Conservation (phyloP, 106 monocot genomes). For the Acorus calamus region DNA sequence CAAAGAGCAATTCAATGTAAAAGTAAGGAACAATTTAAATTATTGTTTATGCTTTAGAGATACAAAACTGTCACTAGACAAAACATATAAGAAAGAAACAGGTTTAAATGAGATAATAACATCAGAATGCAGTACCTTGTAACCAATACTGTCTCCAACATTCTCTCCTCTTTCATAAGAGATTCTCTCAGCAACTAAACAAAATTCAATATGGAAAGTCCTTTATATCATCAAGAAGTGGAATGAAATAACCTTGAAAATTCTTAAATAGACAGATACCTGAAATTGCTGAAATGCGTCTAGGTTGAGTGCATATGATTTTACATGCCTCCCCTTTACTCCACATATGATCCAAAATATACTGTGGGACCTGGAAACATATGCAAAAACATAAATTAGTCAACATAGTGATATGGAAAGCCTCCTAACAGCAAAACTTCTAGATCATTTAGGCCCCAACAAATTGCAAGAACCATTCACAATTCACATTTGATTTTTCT, state of each 20-base stretch:
- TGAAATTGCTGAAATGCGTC: constrained; percentile 93
- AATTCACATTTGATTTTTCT: too few species aligned
- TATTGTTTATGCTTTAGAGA: too few species aligned
- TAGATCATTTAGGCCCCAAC: too few species aligned
- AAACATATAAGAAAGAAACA: too few species aligned
- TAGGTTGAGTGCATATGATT: constrained; percentile 90
- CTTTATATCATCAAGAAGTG: background rate
- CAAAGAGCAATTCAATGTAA: too few species aligned
- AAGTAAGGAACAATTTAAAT: too few species aligned
- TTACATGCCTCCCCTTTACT: constrained; percentile 73
- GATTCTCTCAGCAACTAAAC: constrained; percentile 94
- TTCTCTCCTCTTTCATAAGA: constrained; percentile 88
- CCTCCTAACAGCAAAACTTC: background rate
- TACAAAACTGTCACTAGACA: too few species aligned
- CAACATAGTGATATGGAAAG: background rate
- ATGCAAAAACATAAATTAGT: background rate
- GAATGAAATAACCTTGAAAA: background rate
- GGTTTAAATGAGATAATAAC: background rate
- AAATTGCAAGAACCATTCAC: too few species aligned
- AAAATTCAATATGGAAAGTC: constrained; percentile 5
- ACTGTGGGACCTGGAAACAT: constrained; percentile 80
- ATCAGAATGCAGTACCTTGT: constrained; percentile 60
- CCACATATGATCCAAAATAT: constrained; percentile 91
- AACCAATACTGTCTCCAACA: constrained; percentile 86
- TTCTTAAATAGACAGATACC: constrained; percentile 23